Percentiles rank a stretch among this genome's conserved stretches.
These are phyloP conservation scores for Pittosporum tobira DNA, from an alignment of 129 eudicot species.

Conservation along the genomic window DNA sequence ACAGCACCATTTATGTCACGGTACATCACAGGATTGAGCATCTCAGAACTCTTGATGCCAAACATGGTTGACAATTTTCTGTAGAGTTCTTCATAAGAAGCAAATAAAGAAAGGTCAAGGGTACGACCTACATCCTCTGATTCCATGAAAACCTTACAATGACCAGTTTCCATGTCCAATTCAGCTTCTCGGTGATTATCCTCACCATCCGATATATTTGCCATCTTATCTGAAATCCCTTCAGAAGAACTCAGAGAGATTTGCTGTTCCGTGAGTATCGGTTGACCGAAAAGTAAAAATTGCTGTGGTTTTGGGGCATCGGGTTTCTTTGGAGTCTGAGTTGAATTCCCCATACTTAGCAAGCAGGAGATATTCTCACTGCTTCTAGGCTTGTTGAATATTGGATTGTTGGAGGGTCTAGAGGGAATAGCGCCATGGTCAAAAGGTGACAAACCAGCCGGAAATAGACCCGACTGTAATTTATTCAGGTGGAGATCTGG, in stretches of 20 bases:
- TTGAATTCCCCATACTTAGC: slow-evolving; percentile 62
- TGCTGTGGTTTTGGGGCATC: slow-evolving; percentile 37
- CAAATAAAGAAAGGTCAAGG: slow-evolving; percentile 59
- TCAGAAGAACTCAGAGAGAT: slow-evolving; percentile 47
- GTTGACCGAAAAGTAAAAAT: slow-evolving; percentile 76
- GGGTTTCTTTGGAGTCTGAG: slow-evolving; percentile 27
- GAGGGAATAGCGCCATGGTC: slow-evolving; percentile 20
- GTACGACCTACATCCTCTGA: slow-evolving; percentile 90
- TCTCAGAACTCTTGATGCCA: slow-evolving; percentile 37
- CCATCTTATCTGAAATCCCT: slow-evolving; percentile 27
- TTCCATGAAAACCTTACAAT: slow-evolving; percentile 89
- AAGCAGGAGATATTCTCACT: slow-evolving; percentile 66
- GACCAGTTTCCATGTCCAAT: slow-evolving; percentile 45
- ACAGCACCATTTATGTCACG: slow-evolving; percentile 41
- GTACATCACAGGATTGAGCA: slow-evolving; percentile 43
- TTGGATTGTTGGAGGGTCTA: slow-evolving; percentile 25
- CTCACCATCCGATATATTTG: slow-evolving; percentile 33
- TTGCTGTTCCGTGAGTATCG: slow-evolving; percentile 70
- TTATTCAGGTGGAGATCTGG: slow-evolving; percentile 65
- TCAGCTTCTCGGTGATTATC: slow-evolving; percentile 23
- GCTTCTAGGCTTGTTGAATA: slow-evolving; percentile 24
- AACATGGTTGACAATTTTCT: slow-evolving; percentile 57
- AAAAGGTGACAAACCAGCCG: slow-evolving; percentile 25
- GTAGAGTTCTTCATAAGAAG: slow-evolving; percentile 68
- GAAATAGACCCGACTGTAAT: slow-evolving; percentile 52